Base-by-base conservation (phyloP, 2,329 filamentous ascomycete genomes). In the Aspergillus thermomutatus region DNA sequence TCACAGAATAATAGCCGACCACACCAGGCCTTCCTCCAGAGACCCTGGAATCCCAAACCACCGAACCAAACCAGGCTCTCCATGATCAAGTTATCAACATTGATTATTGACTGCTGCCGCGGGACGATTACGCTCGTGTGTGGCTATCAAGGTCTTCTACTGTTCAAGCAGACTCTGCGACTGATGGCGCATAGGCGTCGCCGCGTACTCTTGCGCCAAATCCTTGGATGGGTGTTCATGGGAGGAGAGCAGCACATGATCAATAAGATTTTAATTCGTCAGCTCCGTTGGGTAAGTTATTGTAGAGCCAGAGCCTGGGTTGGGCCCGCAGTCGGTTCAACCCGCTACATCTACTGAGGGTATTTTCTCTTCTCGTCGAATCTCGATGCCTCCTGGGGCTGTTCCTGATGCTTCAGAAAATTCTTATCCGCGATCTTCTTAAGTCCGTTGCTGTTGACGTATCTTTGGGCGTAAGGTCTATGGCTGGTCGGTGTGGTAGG, bases 401-500 rank as follows among this genome's bases (percentile, higher is more conserved):
- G 31, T 17, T 14, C 23, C 43, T 46, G 21, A 14, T 17, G 3
- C 9, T 26, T 46, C 19, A 23, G 43, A 46, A 46, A 46, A 46
- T 23, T 17, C 23, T 23, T 46, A 14, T 14, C 11, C 43, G 21
- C 43, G 4, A 14, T 5, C 21, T 7, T 11, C 21, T 2, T 17
- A 14, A 3, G 19, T 34, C 9, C 26, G 14, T 6, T 34, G n/a
- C 19, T 19, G 28, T 50, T 50, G 28, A 46, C 10, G 43, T 8
- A 46, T 45, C 10, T 14, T 17, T 37, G 14, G 11, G 28, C 41
- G 19, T 31, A 14, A 49, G 47, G 49, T 49, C 52, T 47, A 40
- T 49, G 27, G 27, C 50, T 50, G 52, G 37, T 43, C 50, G 47
- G 50, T 52, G 50, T 34, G 49, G 49, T 43, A 49, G 52, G 52